Evolutionary conservation across 805 yeast genomes (phyloP).

Genomic region (Saturnispora mendoncae): DNA sequence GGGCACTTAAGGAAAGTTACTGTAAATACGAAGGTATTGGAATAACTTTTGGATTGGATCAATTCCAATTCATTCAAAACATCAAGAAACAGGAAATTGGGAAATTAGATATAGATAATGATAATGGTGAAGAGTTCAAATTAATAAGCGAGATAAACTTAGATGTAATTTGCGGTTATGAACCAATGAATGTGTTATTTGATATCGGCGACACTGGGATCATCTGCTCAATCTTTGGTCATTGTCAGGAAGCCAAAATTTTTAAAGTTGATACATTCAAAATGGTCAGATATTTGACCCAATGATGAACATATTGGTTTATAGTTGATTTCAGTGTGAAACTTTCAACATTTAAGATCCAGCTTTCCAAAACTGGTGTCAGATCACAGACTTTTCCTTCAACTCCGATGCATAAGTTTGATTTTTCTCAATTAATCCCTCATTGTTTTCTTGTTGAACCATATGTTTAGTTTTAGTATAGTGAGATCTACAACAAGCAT

Average conservation of each 20-base stretch:
- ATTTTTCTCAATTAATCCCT: too few species aligned
- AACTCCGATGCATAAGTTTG: too few species aligned
- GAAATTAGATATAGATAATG: background rate
- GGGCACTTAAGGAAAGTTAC: constrained; percentile 79
- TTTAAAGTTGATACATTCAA: constrained; percentile 5
- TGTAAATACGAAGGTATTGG: constrained; percentile 64
- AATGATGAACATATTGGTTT: too few species aligned
- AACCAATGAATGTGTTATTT: constrained; percentile 9
- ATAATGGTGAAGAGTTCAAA: background rate
- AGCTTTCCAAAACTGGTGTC: too few species aligned
- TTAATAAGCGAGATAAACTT: background rate
- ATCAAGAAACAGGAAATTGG: constrained; percentile 14
- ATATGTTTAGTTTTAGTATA: too few species aligned
- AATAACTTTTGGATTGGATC: constrained; percentile 24
- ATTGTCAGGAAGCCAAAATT: constrained; percentile 4
- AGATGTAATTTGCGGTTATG: background rate
- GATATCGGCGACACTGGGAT: constrained; percentile 6
- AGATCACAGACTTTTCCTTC: too few species aligned
- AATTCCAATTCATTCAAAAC: constrained; percentile 17
- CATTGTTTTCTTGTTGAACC: too few species aligned
- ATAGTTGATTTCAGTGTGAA: too few species aligned
- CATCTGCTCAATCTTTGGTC: constrained; percentile 13
- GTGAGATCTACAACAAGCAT: too few species aligned
- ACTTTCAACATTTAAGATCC: too few species aligned
- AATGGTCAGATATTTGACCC: constrained; percentile 5